Conservation (phyloP, 176 grass and related monocot genomes). For the Tuctoria greenei region DNA sequence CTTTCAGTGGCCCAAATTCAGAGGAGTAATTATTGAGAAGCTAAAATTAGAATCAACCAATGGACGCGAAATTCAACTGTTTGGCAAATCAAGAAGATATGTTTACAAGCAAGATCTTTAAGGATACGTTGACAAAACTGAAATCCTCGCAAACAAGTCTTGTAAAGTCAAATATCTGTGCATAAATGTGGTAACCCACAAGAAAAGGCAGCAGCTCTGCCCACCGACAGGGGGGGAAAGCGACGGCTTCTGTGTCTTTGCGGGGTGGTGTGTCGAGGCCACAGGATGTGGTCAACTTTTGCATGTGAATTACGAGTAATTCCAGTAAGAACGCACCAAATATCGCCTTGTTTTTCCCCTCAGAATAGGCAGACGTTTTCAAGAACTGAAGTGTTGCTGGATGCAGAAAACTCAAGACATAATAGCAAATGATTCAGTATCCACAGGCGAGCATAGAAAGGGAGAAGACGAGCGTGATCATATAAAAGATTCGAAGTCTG, state of each 20-base stretch:
- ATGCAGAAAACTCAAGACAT: constrained; percentile 14
- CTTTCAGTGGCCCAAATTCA: constrained; percentile 23
- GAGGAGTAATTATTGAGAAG: constrained; percentile 18
- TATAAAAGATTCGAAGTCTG: constrained; percentile 4
- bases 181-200: constrained; percentile 31
- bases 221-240: constrained; percentile 46
- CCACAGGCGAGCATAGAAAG: neutral
- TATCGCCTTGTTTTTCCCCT: constrained; percentile 11
- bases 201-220: constrained; percentile 45
- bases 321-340: constrained; percentile 31
- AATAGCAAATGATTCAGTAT: neutral
- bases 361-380: constrained; percentile 11
- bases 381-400: neutral
- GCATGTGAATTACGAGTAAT: constrained; percentile 30
- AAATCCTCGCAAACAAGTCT: constrained; percentile 17
- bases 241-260: constrained; percentile 15
- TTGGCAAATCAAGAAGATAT: constrained; percentile 13
- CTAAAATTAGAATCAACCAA: constrained; percentile 16
- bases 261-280: constrained; percentile 4
- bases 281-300: constrained; percentile 41
- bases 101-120: constrained; percentile 38
- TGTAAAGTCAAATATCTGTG: constrained; percentile 36
- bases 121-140: constrained; percentile 24
- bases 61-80: constrained; percentile 26
- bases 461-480: neutral